phyloP scores from a whole-genome alignment of 257 asterid genomes.

The Solanum dulcamara region DNA sequence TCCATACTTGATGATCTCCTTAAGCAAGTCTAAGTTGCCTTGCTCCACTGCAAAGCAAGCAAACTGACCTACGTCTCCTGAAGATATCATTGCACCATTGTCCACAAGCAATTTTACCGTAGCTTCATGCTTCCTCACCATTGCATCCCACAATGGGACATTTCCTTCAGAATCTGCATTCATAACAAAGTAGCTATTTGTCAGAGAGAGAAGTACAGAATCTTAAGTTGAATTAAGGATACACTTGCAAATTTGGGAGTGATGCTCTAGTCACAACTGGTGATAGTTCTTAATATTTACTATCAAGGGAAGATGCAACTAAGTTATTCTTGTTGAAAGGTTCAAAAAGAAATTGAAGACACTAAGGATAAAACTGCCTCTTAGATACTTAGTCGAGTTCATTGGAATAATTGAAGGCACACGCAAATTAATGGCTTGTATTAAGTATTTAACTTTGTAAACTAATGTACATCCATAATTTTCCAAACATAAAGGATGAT shows the following conservation, averaged over 20 bases:
- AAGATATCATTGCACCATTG: conserved; percentile 49
- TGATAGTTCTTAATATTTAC: background rate
- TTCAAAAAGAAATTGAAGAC: background rate
- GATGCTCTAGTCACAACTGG: background rate
- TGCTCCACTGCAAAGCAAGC: conserved; percentile 61
- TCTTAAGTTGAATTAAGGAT: background rate
- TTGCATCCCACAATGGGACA: conserved; percentile 78
- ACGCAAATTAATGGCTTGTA: background rate
- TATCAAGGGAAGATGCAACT: background rate
- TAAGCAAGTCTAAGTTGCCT: conserved; percentile 42
- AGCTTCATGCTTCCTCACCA: conserved; percentile 37
- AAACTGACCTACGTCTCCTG: conserved; percentile 51
- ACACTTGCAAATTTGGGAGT: background rate
- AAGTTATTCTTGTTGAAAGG: background rate
- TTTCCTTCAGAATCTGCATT: conserved; percentile 41
- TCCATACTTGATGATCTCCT: conserved; percentile 34
- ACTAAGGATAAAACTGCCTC: background rate
- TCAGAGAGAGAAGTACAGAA: background rate
- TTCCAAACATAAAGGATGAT: background rate
- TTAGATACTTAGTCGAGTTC: background rate
- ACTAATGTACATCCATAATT: background rate
- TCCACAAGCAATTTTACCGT: conserved; percentile 37
- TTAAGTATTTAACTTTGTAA: background rate
- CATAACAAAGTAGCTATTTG: background rate
- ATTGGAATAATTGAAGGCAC: background rate